These are phyloP conservation scores for Aspergillus alliaceus DNA, from an alignment of 2,329 filamentous ascomycete genomes.

Conservation along the genomic window DNA sequence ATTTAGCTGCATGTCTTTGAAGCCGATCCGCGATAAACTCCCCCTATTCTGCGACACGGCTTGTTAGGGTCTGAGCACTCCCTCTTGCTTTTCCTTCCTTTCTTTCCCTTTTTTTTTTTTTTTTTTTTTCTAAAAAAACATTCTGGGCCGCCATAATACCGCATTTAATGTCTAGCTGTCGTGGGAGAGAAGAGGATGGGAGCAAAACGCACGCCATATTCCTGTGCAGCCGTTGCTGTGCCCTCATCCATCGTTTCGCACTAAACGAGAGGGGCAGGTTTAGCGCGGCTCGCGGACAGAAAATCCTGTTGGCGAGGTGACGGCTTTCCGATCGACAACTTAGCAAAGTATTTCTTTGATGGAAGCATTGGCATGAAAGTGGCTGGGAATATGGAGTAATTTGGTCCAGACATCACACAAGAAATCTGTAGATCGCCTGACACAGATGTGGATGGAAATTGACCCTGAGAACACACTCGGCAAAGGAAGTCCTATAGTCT, in stretches of 20 bases:
- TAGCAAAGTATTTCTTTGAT: neutral
- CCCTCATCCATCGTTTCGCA: neutral
- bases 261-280: neutral
- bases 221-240: neutral
- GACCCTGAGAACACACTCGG: no score
- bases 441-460: no score
- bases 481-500: no score
- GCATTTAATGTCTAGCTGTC: neutral
- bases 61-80: neutral
- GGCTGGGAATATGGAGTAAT: no score
- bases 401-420: no score
- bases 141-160: neutral
- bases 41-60: neutral
- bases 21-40: neutral
- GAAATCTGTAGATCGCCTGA: neutral
- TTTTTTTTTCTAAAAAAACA: no score
- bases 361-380: neutral
- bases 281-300: neutral
- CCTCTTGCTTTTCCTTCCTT: neutral
- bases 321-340: neutral
- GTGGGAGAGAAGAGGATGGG: neutral
- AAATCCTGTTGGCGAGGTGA: neutral
- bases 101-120: no score
- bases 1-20: slow-evolving; percentile 3
- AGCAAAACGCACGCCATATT: neutral